These are phyloP conservation scores for Acanthamoeba lenticulata DNA, from an alignment of 208 protist species.

Conservation along the genomic window DNA sequence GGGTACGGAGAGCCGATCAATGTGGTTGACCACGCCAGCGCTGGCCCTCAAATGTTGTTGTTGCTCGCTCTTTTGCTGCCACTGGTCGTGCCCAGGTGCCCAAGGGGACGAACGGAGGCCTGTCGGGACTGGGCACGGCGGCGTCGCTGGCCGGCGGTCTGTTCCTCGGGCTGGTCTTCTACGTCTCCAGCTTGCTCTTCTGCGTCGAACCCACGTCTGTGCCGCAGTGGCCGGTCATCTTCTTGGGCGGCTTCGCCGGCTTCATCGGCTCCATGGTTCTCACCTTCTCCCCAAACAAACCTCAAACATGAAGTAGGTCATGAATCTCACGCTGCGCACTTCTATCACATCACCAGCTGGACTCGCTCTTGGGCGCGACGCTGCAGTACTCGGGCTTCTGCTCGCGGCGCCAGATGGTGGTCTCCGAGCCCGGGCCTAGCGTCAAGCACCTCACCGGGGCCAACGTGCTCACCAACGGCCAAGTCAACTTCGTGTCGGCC, in stretches of 20 bases:
- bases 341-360: constrained; percentile 43
- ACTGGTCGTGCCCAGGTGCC: constrained; percentile 36
- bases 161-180: constrained; percentile 75
- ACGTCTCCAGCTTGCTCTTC: neutral
- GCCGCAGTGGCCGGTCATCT: constrained; percentile 57
- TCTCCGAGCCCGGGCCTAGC: neutral
- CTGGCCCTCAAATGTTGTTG: too few relatives aligned
- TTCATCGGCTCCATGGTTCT: constrained; percentile 71
- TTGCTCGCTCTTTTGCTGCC: neutral
- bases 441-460: constrained; percentile 62
- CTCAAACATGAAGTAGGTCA: neutral
- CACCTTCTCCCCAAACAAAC: neutral
- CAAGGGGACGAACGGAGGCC: constrained; percentile 78
- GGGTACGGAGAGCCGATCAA: too few relatives aligned
- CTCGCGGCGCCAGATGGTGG: constrained; percentile 35
- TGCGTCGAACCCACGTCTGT: neutral
- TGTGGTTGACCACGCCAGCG: too few relatives aligned
- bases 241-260: constrained; percentile 70
- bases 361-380: constrained; percentile 77
- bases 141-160: constrained; percentile 70
- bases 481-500: constrained; percentile 65
- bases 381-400: constrained; percentile 75
- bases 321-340: neutral
- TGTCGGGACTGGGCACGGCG: constrained; percentile 24
- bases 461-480: constrained; percentile 73